Conservation (phyloP, 1,139 yeast genomes). For the Protomyces inouyei region DNA sequence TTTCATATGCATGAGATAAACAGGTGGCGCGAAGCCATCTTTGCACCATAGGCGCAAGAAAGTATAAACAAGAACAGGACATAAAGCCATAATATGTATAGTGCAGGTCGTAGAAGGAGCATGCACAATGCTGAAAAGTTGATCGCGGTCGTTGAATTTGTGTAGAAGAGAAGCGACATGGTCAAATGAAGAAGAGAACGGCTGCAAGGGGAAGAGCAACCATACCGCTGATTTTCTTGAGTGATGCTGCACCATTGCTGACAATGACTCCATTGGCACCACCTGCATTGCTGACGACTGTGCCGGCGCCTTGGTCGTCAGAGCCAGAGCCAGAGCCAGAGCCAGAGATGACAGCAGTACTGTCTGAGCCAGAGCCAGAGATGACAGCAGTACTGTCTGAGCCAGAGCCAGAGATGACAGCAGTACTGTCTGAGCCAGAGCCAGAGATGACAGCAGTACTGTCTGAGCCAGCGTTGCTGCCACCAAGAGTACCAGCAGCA, state of each 20-base stretch:
- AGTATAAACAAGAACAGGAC: no score
- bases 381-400: not conserved
- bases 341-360: not conserved
- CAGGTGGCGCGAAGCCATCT: no score
- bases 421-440: not conserved
- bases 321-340: not conserved
- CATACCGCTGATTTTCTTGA: not conserved
- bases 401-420: not conserved
- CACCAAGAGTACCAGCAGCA: not conserved
- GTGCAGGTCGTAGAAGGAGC: no score
- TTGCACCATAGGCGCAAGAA: no score
- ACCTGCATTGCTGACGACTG: not conserved
- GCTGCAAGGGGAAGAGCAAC: not conserved
- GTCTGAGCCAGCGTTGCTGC: not conserved
- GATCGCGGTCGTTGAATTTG: no score
- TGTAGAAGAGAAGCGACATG: no score
- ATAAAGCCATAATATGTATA: no score
- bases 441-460: not conserved
- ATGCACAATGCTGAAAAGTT: no score
- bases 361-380: not conserved
- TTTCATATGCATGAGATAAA: not conserved
- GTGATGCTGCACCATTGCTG: not conserved
- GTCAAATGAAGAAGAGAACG: not conserved
- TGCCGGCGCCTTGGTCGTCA: not conserved
- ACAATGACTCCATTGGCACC: not conserved